Evolutionary conservation across 2,329 filamentous ascomycete species (phyloP).

Genomic region (Aspergillus calidoustus): DNA sequence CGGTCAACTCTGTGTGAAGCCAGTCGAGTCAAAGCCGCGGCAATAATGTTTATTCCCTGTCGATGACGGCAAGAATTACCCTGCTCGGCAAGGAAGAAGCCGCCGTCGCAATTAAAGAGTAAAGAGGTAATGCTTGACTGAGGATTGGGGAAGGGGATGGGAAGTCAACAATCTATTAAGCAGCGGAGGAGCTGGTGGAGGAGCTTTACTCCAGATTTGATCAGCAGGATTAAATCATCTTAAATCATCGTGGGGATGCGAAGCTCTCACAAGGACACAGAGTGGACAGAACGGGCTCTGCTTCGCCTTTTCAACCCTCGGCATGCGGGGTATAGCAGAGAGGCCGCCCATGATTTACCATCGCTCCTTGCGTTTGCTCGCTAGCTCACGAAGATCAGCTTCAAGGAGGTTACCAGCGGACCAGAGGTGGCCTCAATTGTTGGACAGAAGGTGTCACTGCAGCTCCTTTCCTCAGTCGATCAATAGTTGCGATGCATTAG

Average conservation of each 20-base stretch:
- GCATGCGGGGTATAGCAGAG: conserved; percentile 19
- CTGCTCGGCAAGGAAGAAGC: background rate
- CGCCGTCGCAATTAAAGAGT: background rate
- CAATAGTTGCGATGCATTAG: conserved; percentile 19
- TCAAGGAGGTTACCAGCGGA: conserved; percentile 1
- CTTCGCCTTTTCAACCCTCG: conserved; percentile 11
- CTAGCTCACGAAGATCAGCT: conserved; percentile 1
- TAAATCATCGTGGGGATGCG: conserved; percentile 7
- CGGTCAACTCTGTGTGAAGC: background rate
- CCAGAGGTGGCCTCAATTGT: conserved; percentile 9
- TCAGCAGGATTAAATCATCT: conserved; percentile 1
- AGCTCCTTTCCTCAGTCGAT: conserved; percentile 15
- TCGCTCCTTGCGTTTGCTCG: conserved; percentile 14
- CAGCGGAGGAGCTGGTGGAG: background rate
- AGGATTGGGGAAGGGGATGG: background rate
- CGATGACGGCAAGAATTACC: background rate
- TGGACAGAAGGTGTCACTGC: conserved; percentile 15
- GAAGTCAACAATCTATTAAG: background rate
- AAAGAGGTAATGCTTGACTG: background rate
- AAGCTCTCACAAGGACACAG: conserved; percentile 9
- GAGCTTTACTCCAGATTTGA: background rate
- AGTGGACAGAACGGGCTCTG: background rate
- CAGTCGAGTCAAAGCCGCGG: conserved; percentile 4
- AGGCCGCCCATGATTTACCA: background rate
- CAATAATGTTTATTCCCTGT: conserved; percentile 5